Base-by-base conservation (phyloP, 371 early-diverging fungal genomes). In the Entomophthora muscae region DNA sequence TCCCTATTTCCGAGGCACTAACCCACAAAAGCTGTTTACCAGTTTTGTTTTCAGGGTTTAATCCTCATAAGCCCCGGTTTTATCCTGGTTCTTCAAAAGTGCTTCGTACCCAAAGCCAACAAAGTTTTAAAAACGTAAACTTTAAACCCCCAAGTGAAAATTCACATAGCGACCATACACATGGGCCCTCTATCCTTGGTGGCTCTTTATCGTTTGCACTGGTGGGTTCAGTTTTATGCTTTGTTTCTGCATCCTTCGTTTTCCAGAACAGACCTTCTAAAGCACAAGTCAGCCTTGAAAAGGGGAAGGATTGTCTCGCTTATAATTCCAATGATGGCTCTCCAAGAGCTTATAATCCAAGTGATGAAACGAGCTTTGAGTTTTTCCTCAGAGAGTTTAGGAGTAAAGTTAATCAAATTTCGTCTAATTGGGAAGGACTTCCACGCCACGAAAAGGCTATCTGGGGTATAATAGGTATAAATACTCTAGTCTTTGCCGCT, bases 401-500 rank as follows among this genome's bases (percentile, higher is more conserved):
- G 17, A 58, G 31, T 58, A 21, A 27, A 58, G 31, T 58, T 12
- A 30, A 32, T 58, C 10, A 21, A 13, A 7, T 58, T 28, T 24
- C 3, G 10, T 55, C 56, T 17, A 27, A 26, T 12, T 55, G 22
- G 28, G 28, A 22, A 24, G 12, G 7, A 10, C 28, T 55, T 24
- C 22, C 56, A 12, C 22, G 28, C 7, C 56, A 61, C 3, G 51
- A 61, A 12, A 61, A 61, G 31, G 17, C 42, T 22, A 51, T 61
- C 21, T 61, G 42, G 61, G 66, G 69, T 1, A 66, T 90, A 23
- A 80, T 84, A n/a, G 88, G 75, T 12, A 57, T 86, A 59, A 89
- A 90, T 59, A 65, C 79, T 2, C 66, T 76, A 2, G 83, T 90
- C 2, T 88, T 88, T 77, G 74, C 68, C 0, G 72, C 75, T 32